phyloP scores from a whole-genome alignment of 305 asterid genomes.

The Fraxinus greggii region DNA sequence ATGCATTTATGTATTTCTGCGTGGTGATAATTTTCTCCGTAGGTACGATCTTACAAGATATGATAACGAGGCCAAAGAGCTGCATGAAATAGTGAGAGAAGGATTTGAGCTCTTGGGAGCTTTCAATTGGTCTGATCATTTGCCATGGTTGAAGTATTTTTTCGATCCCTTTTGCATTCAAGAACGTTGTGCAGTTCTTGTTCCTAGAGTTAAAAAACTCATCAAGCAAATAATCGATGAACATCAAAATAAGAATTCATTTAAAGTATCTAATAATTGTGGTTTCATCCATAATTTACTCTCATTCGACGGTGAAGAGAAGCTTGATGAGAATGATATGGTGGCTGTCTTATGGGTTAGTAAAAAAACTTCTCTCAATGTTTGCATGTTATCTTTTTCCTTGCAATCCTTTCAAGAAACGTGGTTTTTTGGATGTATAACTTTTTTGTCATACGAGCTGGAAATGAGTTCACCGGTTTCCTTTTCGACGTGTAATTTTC shows the following conservation, averaged over 20 bases:
- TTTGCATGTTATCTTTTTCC: background rate
- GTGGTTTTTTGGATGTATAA: background rate
- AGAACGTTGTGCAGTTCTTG: constrained; percentile 43
- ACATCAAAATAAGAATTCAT: constrained; percentile 23
- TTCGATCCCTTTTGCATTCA: constrained; percentile 45
- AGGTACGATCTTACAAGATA: constrained; percentile 8
- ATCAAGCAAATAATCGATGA: constrained; percentile 45
- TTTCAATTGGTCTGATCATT: constrained; percentile 70
- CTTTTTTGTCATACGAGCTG: background rate
- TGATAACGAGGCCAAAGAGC: constrained; percentile 35
- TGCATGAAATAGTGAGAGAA: constrained; percentile 53
- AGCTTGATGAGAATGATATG: constrained; percentile 55
- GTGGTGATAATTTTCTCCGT: background rate
- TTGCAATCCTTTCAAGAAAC: background rate
- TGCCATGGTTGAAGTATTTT: constrained; percentile 50
- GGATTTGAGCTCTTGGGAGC: constrained; percentile 68
- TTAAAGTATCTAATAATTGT: constrained; percentile 22
- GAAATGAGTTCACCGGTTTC: background rate
- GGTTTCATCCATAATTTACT: constrained; percentile 59
- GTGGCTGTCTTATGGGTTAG: constrained; percentile 68
- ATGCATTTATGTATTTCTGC: background rate
- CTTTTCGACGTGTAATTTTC: background rate
- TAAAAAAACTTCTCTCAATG: background rate
- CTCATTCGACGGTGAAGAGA: constrained; percentile 53
- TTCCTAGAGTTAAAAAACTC: constrained; percentile 42